phyloP scores from a whole-genome alignment of 176 grass and related monocot species.

The Rhipidocladum racemiflorum region DNA sequence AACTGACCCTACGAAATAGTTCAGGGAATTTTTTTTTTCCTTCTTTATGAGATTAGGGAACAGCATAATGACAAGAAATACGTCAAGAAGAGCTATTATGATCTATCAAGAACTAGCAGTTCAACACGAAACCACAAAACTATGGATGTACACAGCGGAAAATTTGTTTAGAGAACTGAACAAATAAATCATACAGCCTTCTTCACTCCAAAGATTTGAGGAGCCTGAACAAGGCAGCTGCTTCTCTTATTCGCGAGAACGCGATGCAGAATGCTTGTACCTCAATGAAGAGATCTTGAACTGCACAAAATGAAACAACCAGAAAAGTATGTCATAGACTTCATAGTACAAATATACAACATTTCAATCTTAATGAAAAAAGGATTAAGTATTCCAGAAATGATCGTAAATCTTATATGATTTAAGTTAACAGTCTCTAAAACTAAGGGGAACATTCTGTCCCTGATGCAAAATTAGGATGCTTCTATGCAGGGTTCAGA shows the following conservation, averaged over 20 bases:
- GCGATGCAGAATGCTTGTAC: slow-evolving; percentile 97
- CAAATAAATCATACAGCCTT: neutral
- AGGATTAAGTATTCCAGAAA: neutral
- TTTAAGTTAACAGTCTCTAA: neutral
- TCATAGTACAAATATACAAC: neutral
- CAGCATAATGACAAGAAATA: neutral
- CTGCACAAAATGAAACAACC: slow-evolving; percentile 48
- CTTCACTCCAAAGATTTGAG: slow-evolving; percentile 82
- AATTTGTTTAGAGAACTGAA: neutral
- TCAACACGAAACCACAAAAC: neutral
- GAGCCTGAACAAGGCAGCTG: slow-evolving; percentile 80
- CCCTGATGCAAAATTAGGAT: neutral
- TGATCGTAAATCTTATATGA: neutral
- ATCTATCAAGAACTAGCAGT: neutral
- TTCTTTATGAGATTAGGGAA: neutral
- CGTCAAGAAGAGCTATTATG: neutral
- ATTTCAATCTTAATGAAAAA: slow-evolving; percentile 1
- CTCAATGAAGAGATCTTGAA: slow-evolving; percentile 87
- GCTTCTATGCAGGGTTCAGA: neutral
- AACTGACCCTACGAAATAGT: neutral
- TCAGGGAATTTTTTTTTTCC: neutral
- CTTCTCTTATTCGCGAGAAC: slow-evolving; percentile 87
- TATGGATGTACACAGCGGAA: slow-evolving; percentile 39
- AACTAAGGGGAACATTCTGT: neutral
- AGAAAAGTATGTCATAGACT: slow-evolving; percentile 15